A percentile compares a stretch with the other conserved stretches of the same genome.
Conservation (phyloP, 805 yeast species). For the Cyberlindnera euphorbiiphila region DNA sequence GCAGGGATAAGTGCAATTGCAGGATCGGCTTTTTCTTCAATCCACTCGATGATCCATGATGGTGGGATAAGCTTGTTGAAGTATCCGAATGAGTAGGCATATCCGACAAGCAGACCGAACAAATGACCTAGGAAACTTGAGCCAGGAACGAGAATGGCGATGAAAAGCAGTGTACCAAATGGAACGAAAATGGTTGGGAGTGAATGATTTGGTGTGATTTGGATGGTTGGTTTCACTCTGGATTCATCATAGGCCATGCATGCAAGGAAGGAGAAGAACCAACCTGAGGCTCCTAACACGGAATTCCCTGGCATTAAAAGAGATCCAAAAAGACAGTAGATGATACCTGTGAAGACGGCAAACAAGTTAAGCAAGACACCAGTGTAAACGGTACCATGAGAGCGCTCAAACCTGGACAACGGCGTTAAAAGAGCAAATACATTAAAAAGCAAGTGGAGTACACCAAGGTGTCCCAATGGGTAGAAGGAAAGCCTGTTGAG, state of each 20-base stretch:
- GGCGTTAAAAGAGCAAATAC: constrained; percentile 53
- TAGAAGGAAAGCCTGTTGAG: constrained; percentile 50
- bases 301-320: constrained; percentile 47
- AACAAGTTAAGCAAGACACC: constrained; percentile 73
- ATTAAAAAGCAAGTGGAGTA: constrained; percentile 61
- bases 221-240: constrained; percentile 37
- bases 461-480: constrained; percentile 62
- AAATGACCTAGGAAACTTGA: constrained; percentile 74
- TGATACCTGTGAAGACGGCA: constrained; percentile 60
- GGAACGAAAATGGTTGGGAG: constrained; percentile 64
- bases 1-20: constrained; percentile 52
- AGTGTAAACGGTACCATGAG: constrained; percentile 81
- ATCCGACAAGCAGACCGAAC: constrained; percentile 65
- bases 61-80: constrained; percentile 62
- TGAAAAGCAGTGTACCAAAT: constrained; percentile 43
- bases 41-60: constrained; percentile 54
- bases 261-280: constrained; percentile 65
- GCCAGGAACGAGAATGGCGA: constrained; percentile 54
- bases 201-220: constrained; percentile 34
- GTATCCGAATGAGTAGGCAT: constrained; percentile 52
- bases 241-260: constrained; percentile 53
- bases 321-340: constrained; percentile 29
- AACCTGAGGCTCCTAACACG: constrained; percentile 66
- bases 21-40: constrained; percentile 51
- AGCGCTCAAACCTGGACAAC: constrained; percentile 60